phyloP scores from a whole-genome alignment of 805 yeast genomes.

The Saturnispora besseyi region DNA sequence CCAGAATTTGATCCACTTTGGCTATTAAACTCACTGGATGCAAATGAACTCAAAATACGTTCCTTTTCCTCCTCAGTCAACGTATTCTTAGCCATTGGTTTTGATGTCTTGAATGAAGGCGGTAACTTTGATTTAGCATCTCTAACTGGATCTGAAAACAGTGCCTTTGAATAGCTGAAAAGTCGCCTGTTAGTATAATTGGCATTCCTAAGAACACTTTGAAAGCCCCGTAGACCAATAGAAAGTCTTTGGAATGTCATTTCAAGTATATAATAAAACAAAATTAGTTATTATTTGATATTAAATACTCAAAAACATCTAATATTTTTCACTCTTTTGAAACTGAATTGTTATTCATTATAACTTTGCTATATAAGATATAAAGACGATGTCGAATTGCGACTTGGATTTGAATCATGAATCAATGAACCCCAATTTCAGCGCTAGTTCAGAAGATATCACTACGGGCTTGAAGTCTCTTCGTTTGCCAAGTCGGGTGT shows the following conservation, averaged over 20 bases:
- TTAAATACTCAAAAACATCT: background rate
- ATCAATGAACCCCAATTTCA: slow-evolving; percentile 2
- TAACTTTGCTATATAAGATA: background rate
- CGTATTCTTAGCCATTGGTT: slow-evolving; percentile 15
- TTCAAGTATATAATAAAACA: background rate
- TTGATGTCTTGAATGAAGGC: slow-evolving; percentile 16
- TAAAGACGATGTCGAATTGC: background rate
- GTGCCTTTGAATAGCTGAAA: background rate
- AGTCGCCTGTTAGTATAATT: background rate
- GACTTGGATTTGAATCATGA: background rate
- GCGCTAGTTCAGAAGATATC: slow-evolving; percentile 2
- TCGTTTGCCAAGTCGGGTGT: slow-evolving; percentile 5
- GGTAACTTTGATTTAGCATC: slow-evolving; percentile 9
- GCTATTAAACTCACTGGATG: background rate
- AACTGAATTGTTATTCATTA: background rate
- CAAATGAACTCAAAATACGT: slow-evolving; percentile 5
- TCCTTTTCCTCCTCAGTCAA: slow-evolving; percentile 8
- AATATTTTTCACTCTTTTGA: background rate
- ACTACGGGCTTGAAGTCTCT: slow-evolving; percentile 2
- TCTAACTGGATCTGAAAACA: background rate
- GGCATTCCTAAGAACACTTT: background rate
- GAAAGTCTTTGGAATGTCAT: background rate
- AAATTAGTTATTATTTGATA: background rate
- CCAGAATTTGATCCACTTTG: background rate
- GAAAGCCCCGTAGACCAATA: background rate